Percentiles rank a stretch among this genome's conserved stretches.
Conservation (phyloP, 345 rosid species). For the Brassica juncea region DNA sequence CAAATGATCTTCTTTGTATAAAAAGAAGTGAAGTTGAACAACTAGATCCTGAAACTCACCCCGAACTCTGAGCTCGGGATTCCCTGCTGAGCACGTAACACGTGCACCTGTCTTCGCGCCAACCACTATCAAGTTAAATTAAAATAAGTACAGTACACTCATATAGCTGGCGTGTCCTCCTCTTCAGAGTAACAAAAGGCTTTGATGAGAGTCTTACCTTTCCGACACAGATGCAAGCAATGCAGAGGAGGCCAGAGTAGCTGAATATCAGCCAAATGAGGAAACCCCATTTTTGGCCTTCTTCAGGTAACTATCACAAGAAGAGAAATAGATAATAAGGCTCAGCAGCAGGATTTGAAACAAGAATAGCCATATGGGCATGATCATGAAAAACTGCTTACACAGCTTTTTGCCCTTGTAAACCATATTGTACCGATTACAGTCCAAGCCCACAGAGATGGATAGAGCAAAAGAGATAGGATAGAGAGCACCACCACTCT, state of each 20-base stretch:
- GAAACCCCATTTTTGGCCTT: slow-evolving; percentile 98
- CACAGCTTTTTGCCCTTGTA: slow-evolving; percentile 70
- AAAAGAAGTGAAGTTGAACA: slow-evolving; percentile 12
- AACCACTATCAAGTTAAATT: slow-evolving; percentile 61
- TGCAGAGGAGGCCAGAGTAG: slow-evolving; percentile 86
- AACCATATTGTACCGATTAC: slow-evolving; percentile 91
- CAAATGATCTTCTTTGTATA: slow-evolving; percentile 5
- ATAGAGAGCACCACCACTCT: slow-evolving; percentile 80
- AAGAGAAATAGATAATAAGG: slow-evolving; percentile 6
- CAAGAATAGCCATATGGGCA: slow-evolving; percentile 5
- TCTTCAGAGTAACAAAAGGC: slow-evolving; percentile 14
- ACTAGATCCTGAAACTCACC: slow-evolving; percentile 52
- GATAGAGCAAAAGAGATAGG: slow-evolving; percentile 75
- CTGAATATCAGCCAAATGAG: slow-evolving; percentile 95
- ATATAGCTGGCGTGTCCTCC: neutral
- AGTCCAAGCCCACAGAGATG: slow-evolving; percentile 97
- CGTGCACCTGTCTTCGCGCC: slow-evolving; percentile 81
- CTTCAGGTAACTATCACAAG: slow-evolving; percentile 72
- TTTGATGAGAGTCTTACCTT: slow-evolving; percentile 53
- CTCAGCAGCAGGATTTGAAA: slow-evolving; percentile 12
- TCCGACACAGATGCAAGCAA: slow-evolving; percentile 77
- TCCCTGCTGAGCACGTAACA: slow-evolving; percentile 91
- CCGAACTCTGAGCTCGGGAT: slow-evolving; percentile 94
- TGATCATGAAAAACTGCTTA: slow-evolving; percentile 43
- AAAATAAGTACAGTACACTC: slow-evolving; percentile 19